Evolutionary conservation across 2,329 filamentous ascomycete genomes (phyloP), one percentile per base, ranked within the genome.

Genomic region (Pseudogymnoascus sp.): DNA sequence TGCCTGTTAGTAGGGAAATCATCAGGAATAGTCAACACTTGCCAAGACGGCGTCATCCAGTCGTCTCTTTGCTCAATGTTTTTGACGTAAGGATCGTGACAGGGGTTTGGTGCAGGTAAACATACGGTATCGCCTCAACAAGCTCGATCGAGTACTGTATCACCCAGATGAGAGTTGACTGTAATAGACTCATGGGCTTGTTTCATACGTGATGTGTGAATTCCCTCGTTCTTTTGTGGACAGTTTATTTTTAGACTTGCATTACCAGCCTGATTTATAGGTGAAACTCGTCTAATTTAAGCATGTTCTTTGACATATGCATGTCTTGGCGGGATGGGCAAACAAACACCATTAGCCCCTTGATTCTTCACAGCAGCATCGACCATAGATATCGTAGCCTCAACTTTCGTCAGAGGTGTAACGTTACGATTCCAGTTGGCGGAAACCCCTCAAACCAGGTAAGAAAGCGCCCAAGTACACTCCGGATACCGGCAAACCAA

Each of bases 291-390:
- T 48, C 42, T 29, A 48, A 48, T 48, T 48, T 29, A 48, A 48
- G 42, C 42, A 48, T 48, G 42, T 48, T 48, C 42, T 48, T 29
- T 48, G 42, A 29, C 42, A 27, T 48, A 48, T 48, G 42, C 42
- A 48, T 29, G 42, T 29, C 42, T 48, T 48, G 42, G 42, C 42
- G 13, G 42, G 25, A 48, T 13, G 13, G 42, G 6, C 42, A 15
- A 29, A 0, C 25, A 13, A 48, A 48, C 25, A n/a, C 42, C 13
- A 3, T 7, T 48, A 25, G 42, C 29, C 42, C 12, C 42, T 48
- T 48, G 42, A 48, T 48, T 3, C 25, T 48, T 25, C 27, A 25
- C 25, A 48, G 29, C 42, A 48, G 13, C 25, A 48, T 48, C 25
- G 8, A 48, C n/a, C 27, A 13, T 12, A 48, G 5, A 48, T 48